Conservation (phyloP, 352 stramenopile genomes). For the Peronospora tabacina region DNA sequence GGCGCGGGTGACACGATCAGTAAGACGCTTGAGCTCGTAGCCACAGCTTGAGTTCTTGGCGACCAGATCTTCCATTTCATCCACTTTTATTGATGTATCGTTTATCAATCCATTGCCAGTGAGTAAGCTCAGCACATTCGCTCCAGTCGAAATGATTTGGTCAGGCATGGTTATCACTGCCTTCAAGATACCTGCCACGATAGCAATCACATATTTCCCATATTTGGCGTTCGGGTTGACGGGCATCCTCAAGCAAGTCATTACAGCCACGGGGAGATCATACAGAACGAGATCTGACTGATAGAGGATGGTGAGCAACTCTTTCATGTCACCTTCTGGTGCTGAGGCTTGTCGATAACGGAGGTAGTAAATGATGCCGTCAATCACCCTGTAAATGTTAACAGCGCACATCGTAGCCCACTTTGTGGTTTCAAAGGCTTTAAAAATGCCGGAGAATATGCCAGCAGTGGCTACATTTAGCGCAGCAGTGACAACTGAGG, state of each 20-base stretch:
- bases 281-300: constrained; percentile 20
- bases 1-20: constrained; percentile 14
- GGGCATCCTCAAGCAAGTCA: constrained; percentile 2
- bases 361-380: constrained; percentile 17
- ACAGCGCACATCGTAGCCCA: constrained; percentile 8
- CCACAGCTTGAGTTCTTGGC: constrained; percentile 20
- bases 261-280: constrained; percentile 18
- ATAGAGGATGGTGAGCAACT: constrained; percentile 18
- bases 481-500: constrained; percentile 15
- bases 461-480: constrained; percentile 14
- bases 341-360: constrained; percentile 20
- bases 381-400: constrained; percentile 10
- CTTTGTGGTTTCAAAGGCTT: constrained; percentile 10
- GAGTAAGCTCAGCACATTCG: constrained; percentile 22
- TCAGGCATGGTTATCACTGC: constrained; percentile 22
- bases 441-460: constrained; percentile 9
- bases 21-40: constrained; percentile 22
- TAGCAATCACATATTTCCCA: constrained; percentile 2
- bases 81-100: constrained; percentile 7
- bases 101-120: constrained; percentile 8
- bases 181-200: constrained; percentile 27
- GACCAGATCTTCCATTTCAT: constrained; percentile 19
- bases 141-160: constrained; percentile 18
- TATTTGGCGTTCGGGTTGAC: background rate
- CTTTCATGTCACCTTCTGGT: constrained; percentile 9